Base-by-base conservation (phyloP, 306 rosid species). In the Quercus aquifolioides region DNA sequence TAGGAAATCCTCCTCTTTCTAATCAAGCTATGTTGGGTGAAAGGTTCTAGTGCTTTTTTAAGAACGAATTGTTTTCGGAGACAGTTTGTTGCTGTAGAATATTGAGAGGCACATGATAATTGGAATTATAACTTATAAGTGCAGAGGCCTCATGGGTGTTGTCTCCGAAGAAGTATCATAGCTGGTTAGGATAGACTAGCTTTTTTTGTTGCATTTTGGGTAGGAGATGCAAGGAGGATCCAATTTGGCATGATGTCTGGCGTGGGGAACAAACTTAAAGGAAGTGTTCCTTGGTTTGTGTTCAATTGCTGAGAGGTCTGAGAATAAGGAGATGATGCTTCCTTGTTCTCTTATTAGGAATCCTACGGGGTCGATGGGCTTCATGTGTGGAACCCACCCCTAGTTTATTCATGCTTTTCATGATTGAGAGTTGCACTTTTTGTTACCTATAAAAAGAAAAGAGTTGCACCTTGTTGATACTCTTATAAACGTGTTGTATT, bases 301-400 rank as follows among this genome's bases (percentile, higher is more conserved):
- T 64, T 28, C 18, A 30, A 17, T 30, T 63, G 5, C 20, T 15
- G 20, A 41, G 46, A 41, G 12, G 46, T 2, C 12, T 7, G 11
- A 64, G 70, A 28, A 6, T 6, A 64, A 64, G 70, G 46, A 64
- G 70, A 64, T 64, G 70, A 64, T 64, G 70, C 70, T 30, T 59
- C 31, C 31, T 23, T 59, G 13, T 64, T 26, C 21, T 5, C 46
- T 64, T 30, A 59, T 64, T 64, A 28, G 43, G 70, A 64, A 28
- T 6, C 17, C 35, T 1, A 18, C 0, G 3, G 70, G 43, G 46
- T 64, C 1, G 6, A 6, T 28, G 70, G 70, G 70, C 70, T 64
- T 28, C 18, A 20, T 26, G 30, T 64, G 31, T 64, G 70, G 46
- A 64, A 30, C 33, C 43, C 18, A 64, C 18, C 43, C 18, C 70